phyloP scores from a whole-genome alignment of 805 yeast genomes.

The Babjeviella inositovora region DNA sequence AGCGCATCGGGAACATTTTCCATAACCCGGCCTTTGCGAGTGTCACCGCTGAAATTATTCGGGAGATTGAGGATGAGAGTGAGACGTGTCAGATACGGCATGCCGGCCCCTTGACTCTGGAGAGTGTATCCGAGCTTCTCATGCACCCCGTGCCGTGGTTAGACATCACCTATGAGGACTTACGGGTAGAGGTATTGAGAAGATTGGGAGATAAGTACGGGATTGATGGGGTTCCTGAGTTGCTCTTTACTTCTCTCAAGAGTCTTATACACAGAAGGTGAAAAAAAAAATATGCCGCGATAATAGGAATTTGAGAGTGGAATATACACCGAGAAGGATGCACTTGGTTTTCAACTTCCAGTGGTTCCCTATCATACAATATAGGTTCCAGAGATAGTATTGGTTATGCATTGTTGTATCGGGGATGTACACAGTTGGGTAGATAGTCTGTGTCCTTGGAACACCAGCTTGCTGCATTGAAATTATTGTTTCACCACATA shows the following conservation, averaged over 20 bases:
- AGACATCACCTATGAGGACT: slow-evolving; percentile 19
- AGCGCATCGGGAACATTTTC: slow-evolving; percentile 18
- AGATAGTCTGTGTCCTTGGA: no score
- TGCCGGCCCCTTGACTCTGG: slow-evolving; percentile 35
- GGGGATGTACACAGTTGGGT: no score
- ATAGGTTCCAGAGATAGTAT: no score
- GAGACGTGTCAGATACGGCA: slow-evolving; percentile 17
- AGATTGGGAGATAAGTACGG: slow-evolving; percentile 23
- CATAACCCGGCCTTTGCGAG: slow-evolving; percentile 34
- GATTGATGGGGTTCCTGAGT: slow-evolving; percentile 27
- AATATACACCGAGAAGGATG: no score
- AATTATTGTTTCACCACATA: no score
- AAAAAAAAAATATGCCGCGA: no score
- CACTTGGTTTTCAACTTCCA: no score
- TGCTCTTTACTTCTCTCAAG: slow-evolving; percentile 37
- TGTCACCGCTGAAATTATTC: slow-evolving; percentile 21
- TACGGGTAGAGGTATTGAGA: slow-evolving; percentile 26
- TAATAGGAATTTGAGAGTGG: no score
- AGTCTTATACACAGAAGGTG: no score
- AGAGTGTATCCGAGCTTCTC: slow-evolving; percentile 15
- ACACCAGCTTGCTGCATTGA: no score
- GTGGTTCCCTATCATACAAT: no score
- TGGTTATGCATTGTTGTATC: no score
- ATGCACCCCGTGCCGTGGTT: slow-evolving; percentile 14
- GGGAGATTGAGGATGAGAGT: slow-evolving; percentile 26